Evolutionary conservation across 176 grass and related monocot species (phyloP), one percentile per base, ranked within the genome.

Genomic region (Lolium rigidum): DNA sequence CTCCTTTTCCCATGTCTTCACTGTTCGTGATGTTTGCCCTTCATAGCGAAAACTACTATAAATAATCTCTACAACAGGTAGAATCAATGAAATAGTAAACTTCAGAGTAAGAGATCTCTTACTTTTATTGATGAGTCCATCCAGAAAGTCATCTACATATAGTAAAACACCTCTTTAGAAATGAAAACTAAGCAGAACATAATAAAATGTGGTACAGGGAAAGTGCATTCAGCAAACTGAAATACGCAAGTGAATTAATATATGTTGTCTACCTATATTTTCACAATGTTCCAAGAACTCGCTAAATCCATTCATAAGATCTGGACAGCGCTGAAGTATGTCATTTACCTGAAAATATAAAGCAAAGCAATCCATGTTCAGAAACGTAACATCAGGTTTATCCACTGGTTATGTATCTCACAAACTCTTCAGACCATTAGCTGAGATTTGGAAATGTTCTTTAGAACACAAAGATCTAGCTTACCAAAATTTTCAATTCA

Each of bases 121-220:
- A 95, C 88, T 90, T 95, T 89, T 95, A 85, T 91, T 95, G 83
- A 95, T 84, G 41, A 85, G 46, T 8, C 90, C 93, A 39, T 87
- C 88, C 35, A 95, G 91, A 86, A 95, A 95, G 74, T 82, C 93
- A 87, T 95, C 93, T 95, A 89, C 88, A 90, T n/a, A 90, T n/a
- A 89, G 64, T 60, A 44, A 78, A 84, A 87, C 10, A 80, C 74
- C 48, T 56, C 70, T 81, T 90, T 79, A 88, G 84, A 78, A 48
- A 54, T 17, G 4, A 50, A 17, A 16, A 28, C 25, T 63, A 16
- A 88, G 58, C 39, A 46, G 50, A 9, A 76, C 82, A 83, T 62
- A 61, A 66, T 59, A 10, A 89, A 62, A 76, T 37, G 4, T 55
- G 51, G 51, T 55, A 55, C 51, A 55, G 5, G 68, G 46, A 25